phyloP scores from a whole-genome alignment of 78 protist species.

The Diacronema lutheri region DNA sequence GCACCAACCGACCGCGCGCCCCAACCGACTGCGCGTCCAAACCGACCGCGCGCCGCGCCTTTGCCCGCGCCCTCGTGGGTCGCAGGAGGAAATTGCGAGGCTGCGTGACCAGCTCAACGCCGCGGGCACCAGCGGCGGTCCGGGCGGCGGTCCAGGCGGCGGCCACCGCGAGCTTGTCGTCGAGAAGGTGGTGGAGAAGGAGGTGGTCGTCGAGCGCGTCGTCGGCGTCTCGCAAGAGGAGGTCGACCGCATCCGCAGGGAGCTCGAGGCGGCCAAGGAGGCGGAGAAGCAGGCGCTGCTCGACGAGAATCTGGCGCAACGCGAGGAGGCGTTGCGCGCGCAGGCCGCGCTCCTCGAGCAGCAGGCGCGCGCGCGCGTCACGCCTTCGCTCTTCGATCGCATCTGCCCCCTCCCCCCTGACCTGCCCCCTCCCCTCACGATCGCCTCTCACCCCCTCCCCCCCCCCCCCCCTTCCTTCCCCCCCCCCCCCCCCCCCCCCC shows the following conservation, averaged over 20 bases:
- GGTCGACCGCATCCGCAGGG: neutral
- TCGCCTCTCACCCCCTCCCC: no score
- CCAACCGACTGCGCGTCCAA: no score
- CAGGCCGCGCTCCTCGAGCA: conserved; percentile 1
- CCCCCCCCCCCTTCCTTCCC: no score
- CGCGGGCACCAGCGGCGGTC: neutral
- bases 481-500: no score
- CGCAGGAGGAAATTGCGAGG: neutral
- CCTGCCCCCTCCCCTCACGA: no score
- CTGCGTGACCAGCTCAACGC: neutral
- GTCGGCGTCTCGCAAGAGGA: conserved; percentile 10
- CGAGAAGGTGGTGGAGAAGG: neutral
- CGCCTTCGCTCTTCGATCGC: no score
- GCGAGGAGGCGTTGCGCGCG: conserved; percentile 1
- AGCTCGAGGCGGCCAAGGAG: neutral
- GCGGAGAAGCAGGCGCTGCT: conserved; percentile 1
- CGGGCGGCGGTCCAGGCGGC: no score
- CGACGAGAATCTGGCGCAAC: neutral
- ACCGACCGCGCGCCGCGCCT: no score
- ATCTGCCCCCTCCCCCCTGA: no score
- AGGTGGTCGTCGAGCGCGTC: neutral
- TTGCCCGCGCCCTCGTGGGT: no score
- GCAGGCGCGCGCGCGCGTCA: no score
- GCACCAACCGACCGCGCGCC: no score
- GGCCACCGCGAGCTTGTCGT: neutral